Conservation (phyloP, 2,329 filamentous ascomycete species). For the Coniochaeta hoffmannii region DNA sequence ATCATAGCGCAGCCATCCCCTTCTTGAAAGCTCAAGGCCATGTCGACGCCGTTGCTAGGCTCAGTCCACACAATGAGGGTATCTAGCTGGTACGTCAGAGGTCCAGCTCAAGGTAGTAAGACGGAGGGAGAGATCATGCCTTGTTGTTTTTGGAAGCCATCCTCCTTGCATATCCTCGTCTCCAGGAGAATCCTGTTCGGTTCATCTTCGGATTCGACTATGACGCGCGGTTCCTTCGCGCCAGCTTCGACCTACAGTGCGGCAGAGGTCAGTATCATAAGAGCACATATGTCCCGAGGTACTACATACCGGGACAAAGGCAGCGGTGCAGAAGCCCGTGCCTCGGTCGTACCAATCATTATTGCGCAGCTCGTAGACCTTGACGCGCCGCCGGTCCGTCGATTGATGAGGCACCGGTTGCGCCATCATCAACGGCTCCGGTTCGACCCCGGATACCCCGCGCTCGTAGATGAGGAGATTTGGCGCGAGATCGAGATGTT, state of each 20-base stretch:
- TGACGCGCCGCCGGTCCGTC: slow-evolving; percentile 72
- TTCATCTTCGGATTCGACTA: slow-evolving; percentile 90
- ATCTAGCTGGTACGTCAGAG: slow-evolving; percentile 46
- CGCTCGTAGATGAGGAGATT: slow-evolving; percentile 43
- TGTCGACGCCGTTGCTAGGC: slow-evolving; percentile 73
- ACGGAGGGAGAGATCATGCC: slow-evolving; percentile 46
- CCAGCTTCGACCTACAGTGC: slow-evolving; percentile 42
- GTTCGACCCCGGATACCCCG: slow-evolving; percentile 44
- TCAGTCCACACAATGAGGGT: slow-evolving; percentile 99
- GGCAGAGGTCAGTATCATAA: slow-evolving; percentile 1
- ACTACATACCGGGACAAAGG: slow-evolving; percentile 60
- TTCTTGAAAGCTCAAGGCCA: slow-evolving; percentile 98
- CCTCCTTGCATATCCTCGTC: slow-evolving; percentile 84
- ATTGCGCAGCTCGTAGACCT: slow-evolving; percentile 96
- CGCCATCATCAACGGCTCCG: slow-evolving; percentile 63
- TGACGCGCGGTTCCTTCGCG: slow-evolving; percentile 74
- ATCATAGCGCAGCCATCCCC: slow-evolving; percentile 88
- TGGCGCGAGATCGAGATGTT: slow-evolving; percentile 50
- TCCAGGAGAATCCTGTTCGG: slow-evolving; percentile 77
- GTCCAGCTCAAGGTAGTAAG: slow-evolving; percentile 14
- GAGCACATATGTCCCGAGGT: slow-evolving; percentile 5
- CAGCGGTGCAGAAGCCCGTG: slow-evolving; percentile 87
- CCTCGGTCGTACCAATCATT: slow-evolving; percentile 99
- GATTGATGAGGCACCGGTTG: slow-evolving; percentile 62
- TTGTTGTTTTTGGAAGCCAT: slow-evolving; percentile 98